Evolutionary conservation across 345 rosid genomes (phyloP), one percentile per base, ranked within the genome.

Genomic region (Orychophragmus violaceus): DNA sequence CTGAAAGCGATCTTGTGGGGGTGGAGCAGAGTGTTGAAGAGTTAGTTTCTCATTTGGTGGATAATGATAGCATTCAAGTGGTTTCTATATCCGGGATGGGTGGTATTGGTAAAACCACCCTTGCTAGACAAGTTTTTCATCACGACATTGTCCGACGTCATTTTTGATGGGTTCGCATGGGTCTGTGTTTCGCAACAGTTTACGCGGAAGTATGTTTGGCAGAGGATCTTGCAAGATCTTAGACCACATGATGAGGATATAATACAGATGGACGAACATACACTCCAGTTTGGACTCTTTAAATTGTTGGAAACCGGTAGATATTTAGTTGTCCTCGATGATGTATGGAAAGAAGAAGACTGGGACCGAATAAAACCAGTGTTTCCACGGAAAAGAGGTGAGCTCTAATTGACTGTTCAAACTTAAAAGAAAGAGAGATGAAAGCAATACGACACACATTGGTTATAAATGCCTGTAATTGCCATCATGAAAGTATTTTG

Each of bases 1-100:
- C 33, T 7, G 82, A 76, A 27, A 69, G 72, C 0, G 23, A 66
- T 50, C 71, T 77, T 44, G 79, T 82, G 25, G 89, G 87, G 23
- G 41, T 70, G 17, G 79, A 75, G 12, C 68, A 68, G 21, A 72
- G 74, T 41, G 59, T 72, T 2, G 8, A 57, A 4, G 64, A n/a
- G 1, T 10, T 84, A 37, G 78, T 70, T 30, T 37, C 36, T 7
- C 19, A 59, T 24, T 36, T 82, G 22, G 56, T 75, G 12, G 62
- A 0, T 3, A 36, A 23, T 13, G 62, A 36, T 1, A 54, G 56
- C 7, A 22, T 14, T 30, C 51, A 54, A 8, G 62, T 74, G 50
- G 68, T 82, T 35, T 65, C 74, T 2, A 66, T 84, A 12, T 73
- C 66, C 4, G 89, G 86, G 13, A 82, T 82, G 86, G 83, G 86